Percentiles rank a stretch among this genome's conserved stretches.
These are phyloP conservation scores for Turnera subulata DNA, from an alignment of 345 rosid genomes.

Conservation along the genomic window DNA sequence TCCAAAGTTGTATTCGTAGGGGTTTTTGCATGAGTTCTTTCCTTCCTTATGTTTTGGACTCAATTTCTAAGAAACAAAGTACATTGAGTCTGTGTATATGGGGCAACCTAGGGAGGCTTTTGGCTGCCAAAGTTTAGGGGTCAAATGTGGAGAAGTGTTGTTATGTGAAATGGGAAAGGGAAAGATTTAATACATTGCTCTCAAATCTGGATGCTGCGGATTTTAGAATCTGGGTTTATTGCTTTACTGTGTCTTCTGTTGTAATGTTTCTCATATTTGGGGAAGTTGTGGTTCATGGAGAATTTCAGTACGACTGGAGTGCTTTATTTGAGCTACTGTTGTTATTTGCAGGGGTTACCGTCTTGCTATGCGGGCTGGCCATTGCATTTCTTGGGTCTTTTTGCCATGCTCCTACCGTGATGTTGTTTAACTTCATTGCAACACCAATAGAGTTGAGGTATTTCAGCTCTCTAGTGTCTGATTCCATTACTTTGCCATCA, in stretches of 20 bases:
- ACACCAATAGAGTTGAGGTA: constrained; percentile 91
- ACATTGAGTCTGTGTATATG: too few relatives aligned
- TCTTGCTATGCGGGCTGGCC: constrained; percentile 75
- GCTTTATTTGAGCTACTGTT: constrained; percentile 10
- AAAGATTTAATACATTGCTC: too few relatives aligned
- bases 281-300: background rate
- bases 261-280: background rate
- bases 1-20: too few relatives aligned
- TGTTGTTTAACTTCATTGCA: constrained; percentile 82
- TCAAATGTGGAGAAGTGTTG: too few relatives aligned
- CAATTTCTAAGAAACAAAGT: too few relatives aligned
- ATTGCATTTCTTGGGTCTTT: constrained; percentile 67
- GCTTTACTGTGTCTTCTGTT: background rate
- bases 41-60: too few relatives aligned
- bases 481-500: background rate
- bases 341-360: constrained; percentile 63
- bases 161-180: too few relatives aligned
- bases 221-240: too few relatives aligned
- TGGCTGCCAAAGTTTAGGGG: too few relatives aligned
- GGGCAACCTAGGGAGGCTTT: too few relatives aligned
- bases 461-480: background rate
- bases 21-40: too few relatives aligned
- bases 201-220: too few relatives aligned
- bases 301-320: background rate
- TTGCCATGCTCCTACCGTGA: constrained; percentile 79